Base-by-base conservation (phyloP, 2,329 filamentous ascomycete genomes). In the Mycogone perniciosa region DNA sequence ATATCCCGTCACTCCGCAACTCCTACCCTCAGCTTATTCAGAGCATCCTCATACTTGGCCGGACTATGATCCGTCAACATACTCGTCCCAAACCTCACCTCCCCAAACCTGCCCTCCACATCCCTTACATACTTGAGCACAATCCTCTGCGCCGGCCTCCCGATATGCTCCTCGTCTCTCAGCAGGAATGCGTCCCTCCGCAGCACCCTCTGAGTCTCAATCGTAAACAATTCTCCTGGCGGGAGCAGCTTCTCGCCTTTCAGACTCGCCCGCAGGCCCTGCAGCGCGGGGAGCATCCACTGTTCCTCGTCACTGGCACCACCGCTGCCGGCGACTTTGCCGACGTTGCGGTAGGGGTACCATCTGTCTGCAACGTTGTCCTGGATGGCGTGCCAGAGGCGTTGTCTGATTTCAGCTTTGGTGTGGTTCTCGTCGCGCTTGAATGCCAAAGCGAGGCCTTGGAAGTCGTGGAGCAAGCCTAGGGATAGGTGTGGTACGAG, bases 21-120 rank as follows among this genome's bases (percentile, higher is more conserved):
- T 0, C 77, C 78, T 7, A 72, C 56, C 13, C 69, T 67, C 63
- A 90, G 69, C 54, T 80, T 79, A 51, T 80, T 78, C 58, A 91
- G 66, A 52, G 81, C 82, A 53, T 80, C 77, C 66, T 90, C 87
- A 62, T 91, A 91, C 57, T 82, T 75, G 29, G 80, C 85, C 3
- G 87, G 87, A 56, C 81, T 88, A 63, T 91, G 87, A 63, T 91
- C 87, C 53, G 81, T 76, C 66, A 91, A 71, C 84, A 89, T 88
- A 43, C 84, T 82, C 27, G 82, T 79, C 5, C 82, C 84, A 63
- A 91, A 89, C 40, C 77, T 73, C 39, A 89, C 71, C 68, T 90
- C 86, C 30, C 79, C 74, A 64, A 90, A 90, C 48, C 80, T 71
- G 26, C 74, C 74, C 62, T 89, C 85, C 31, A 89, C 86, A 64